These are phyloP conservation scores for Camellia oleifera DNA, from an alignment of 179 eudicot species.

Conservation along the genomic window DNA sequence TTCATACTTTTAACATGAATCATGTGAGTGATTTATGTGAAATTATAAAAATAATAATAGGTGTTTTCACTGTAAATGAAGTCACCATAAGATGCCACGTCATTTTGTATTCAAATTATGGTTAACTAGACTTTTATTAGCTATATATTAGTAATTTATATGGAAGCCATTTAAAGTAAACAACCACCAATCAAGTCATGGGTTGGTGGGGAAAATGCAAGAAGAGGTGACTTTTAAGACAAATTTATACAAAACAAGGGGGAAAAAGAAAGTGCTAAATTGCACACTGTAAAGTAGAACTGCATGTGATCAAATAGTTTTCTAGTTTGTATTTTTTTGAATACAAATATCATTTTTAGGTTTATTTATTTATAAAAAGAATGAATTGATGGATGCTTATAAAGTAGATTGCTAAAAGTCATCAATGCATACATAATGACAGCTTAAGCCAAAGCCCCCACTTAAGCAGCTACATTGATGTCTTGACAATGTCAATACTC, in stretches of 20 bases:
- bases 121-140: neutral
- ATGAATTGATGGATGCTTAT: neutral
- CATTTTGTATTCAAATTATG: too few relatives aligned
- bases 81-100: too few relatives aligned
- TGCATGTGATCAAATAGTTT: slow-evolving; percentile 15
- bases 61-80: too few relatives aligned
- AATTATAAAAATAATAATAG: too few relatives aligned
- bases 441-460: too few relatives aligned
- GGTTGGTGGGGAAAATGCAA: slow-evolving; percentile 6
- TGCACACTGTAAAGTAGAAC: slow-evolving; percentile 4
- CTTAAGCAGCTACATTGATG: too few relatives aligned
- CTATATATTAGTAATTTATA: neutral
- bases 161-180: neutral
- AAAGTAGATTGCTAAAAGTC: neutral
- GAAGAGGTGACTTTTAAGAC: neutral
- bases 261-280: neutral
- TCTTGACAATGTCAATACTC: too few relatives aligned
- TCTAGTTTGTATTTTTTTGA: neutral
- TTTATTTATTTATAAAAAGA: neutral
- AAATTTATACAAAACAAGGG: neutral
- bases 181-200: neutral
- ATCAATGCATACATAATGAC: too few relatives aligned
- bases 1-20: too few relatives aligned
- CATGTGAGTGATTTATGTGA: too few relatives aligned
- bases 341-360: neutral